Percentiles rank a stretch among this genome's conserved stretches.
phyloP scores from a whole-genome alignment of 805 yeast species.

The Myxozyma lipomycoides region DNA sequence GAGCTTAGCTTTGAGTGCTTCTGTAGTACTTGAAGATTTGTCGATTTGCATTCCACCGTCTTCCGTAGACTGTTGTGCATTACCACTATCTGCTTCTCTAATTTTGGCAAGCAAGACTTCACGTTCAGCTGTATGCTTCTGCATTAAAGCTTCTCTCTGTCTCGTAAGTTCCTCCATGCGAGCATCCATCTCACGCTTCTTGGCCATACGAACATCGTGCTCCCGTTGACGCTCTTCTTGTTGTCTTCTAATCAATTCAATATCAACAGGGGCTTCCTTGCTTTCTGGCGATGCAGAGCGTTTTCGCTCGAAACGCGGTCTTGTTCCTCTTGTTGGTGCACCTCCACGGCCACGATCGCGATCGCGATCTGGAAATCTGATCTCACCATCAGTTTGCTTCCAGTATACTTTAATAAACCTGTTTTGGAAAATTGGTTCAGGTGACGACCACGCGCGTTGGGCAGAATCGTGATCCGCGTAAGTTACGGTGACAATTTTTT shows the following conservation, averaged over 20 bases:
- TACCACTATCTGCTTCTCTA: slow-evolving; percentile 6
- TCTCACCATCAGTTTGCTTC: slow-evolving; percentile 32
- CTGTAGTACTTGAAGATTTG: slow-evolving; percentile 23
- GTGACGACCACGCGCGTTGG: slow-evolving; percentile 43
- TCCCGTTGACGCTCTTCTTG: slow-evolving; percentile 43
- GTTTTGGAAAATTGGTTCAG: slow-evolving; percentile 47
- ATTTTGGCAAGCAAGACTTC: slow-evolving; percentile 26
- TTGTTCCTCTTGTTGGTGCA: background rate
- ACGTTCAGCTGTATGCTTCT: slow-evolving; percentile 37
- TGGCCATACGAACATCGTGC: slow-evolving; percentile 41
- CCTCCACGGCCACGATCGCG: slow-evolving; percentile 2
- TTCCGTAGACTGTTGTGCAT: background rate
- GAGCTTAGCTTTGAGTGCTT: slow-evolving; percentile 35
- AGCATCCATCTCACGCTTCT: slow-evolving; percentile 37
- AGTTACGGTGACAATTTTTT: slow-evolving; percentile 41
- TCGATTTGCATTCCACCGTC: slow-evolving; percentile 7
- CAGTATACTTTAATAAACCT: slow-evolving; percentile 49
- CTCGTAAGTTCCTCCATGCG: slow-evolving; percentile 37
- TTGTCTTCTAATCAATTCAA: slow-evolving; percentile 39
- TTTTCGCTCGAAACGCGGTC: background rate
- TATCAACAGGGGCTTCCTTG: slow-evolving; percentile 35
- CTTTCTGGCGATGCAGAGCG: slow-evolving; percentile 29
- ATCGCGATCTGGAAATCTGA: slow-evolving; percentile 3
- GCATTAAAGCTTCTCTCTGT: slow-evolving; percentile 39
- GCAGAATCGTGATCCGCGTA: slow-evolving; percentile 42